Evolutionary conservation across 2,329 filamentous ascomycete species (phyloP).

Genomic region (Alternaria sp.): DNA sequence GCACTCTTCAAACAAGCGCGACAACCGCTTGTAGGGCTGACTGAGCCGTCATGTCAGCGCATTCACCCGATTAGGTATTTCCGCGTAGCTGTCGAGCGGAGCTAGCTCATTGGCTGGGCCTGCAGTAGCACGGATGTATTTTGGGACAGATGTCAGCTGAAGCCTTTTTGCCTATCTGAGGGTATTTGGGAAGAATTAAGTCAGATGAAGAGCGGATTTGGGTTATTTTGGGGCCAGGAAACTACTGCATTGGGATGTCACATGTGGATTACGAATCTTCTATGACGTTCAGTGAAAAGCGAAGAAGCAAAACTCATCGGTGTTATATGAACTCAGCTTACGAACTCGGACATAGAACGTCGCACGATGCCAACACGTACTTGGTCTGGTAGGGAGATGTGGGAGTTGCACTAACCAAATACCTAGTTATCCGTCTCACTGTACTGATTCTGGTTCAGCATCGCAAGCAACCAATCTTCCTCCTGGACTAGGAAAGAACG

Average conservation of each 20-base stretch:
- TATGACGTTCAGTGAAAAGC: background rate
- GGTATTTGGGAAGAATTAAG: conserved; percentile 3
- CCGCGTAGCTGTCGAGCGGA: background rate
- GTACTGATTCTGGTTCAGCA: background rate
- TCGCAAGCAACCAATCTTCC: background rate
- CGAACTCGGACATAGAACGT: background rate
- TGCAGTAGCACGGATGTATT: conserved; percentile 5
- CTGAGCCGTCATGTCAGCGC: conserved; percentile 11
- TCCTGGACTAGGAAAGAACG: background rate
- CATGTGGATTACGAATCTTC: background rate
- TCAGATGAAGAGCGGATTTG: background rate
- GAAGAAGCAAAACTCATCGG: background rate
- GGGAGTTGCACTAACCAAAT: background rate
- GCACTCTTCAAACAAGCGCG: conserved; percentile 28
- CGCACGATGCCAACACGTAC: background rate
- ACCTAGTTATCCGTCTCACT: background rate
- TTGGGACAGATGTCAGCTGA: conserved; percentile 10
- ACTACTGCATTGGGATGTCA: background rate
- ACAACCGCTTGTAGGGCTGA: conserved; percentile 41
- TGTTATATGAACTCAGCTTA: background rate
- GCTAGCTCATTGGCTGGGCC: background rate
- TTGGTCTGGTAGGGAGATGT: background rate
- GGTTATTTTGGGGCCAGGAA: conserved; percentile 20
- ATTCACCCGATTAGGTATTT: conserved; percentile 5
- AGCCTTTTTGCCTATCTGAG: background rate